These are phyloP conservation scores for Cerrena zonata DNA, from an alignment of 1,284 basidiomycete genomes.

Conservation along the genomic window DNA sequence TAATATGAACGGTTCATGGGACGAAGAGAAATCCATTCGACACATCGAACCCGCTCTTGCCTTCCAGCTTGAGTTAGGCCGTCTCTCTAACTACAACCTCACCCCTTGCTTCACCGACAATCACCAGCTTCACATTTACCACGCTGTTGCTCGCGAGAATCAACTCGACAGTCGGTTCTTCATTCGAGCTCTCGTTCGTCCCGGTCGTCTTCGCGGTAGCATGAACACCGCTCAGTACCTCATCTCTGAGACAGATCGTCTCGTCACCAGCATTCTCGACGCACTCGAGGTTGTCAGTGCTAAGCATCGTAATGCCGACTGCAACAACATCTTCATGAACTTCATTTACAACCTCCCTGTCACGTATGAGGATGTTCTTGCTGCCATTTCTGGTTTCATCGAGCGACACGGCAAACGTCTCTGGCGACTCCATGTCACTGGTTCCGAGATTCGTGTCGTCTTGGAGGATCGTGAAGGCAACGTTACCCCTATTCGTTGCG, in stretches of 20 bases:
- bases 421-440: constrained; percentile 96
- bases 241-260: constrained; percentile 94
- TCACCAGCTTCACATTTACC: constrained; percentile 95
- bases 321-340: constrained; percentile 96
- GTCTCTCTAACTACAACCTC: constrained; percentile 95
- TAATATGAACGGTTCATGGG: constrained; percentile 72
- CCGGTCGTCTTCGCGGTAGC: constrained; percentile 84
- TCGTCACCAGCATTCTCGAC: constrained; percentile 91
- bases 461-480: constrained; percentile 92
- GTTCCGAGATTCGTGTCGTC: constrained; percentile 92
- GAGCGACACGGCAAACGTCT: constrained; percentile 96
- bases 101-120: constrained; percentile 90
- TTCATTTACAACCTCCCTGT: constrained; percentile 96
- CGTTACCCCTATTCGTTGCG: constrained; percentile 89
- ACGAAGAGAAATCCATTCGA: constrained; percentile 92
- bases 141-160: constrained; percentile 91
- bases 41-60: constrained; percentile 98
- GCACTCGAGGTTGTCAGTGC: constrained; percentile 88
- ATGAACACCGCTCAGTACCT: constrained; percentile 96
- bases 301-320: constrained; percentile 83
- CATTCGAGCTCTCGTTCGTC: constrained; percentile 91
- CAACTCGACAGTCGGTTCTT: constrained; percentile 97
- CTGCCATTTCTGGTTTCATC: constrained; percentile 94
- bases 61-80: constrained; percentile 95
- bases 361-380: constrained; percentile 92